Evolutionary conservation across 805 yeast species (phyloP).

Genomic region (Sugiyamaella chiloensis): DNA sequence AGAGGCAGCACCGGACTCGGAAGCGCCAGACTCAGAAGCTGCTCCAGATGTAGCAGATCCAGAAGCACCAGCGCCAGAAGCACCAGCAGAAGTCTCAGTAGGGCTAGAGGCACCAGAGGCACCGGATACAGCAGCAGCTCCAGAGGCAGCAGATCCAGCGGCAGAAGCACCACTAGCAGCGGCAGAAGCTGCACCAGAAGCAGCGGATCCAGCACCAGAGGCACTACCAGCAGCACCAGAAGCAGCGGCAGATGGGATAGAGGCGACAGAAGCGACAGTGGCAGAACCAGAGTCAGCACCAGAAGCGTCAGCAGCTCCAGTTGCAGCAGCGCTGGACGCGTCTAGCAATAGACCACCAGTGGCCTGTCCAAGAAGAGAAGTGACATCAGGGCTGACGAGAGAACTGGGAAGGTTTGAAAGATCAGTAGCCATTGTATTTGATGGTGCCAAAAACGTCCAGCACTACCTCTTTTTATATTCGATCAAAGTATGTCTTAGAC

Average conservation of each 20-base stretch:
- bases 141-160: conserved; percentile 21
- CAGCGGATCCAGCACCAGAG: conserved; percentile 9
- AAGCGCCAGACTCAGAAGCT: conserved; percentile 6
- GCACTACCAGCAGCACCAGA: conserved; percentile 13
- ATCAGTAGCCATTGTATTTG: neutral
- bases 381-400: neutral
- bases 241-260: conserved; percentile 16
- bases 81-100: conserved; percentile 11
- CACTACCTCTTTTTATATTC: neutral
- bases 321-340: conserved; percentile 2
- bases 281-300: conserved; percentile 10
- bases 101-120: conserved; percentile 4
- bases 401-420: neutral
- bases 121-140: conserved; percentile 13
- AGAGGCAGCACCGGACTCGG: conserved; percentile 14
- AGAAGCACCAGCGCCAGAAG: conserved; percentile 10
- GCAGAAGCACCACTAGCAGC: conserved; percentile 20
- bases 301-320: conserved; percentile 26
- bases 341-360: neutral
- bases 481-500: neutral
- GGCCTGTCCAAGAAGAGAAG: neutral
- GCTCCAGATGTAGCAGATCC: conserved; percentile 12
- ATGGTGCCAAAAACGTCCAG: neutral
- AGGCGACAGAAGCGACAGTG: conserved; percentile 7
- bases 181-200: conserved; percentile 21